Evolutionary conservation across 1,139 yeast genomes (phyloP), one percentile per base, ranked within the genome.

Genomic region (Pichia sp.): DNA sequence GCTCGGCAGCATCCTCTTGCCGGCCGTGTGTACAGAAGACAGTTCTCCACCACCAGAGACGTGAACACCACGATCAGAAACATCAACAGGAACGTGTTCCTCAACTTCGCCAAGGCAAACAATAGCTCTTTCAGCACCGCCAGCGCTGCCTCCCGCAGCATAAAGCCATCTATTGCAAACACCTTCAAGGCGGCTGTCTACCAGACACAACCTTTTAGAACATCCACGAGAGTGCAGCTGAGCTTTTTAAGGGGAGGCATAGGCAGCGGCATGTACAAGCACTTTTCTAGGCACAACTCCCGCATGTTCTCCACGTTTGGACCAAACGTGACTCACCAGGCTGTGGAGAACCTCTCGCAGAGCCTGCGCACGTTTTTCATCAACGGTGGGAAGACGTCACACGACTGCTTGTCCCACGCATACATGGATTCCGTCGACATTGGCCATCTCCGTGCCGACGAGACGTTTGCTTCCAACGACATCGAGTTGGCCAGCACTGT

Each of bases 391-490:
- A 55, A 63, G 59, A 53, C 59, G 5, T 34, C 53, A 1, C 16
- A 36, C 5, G 49, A 56, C 44, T 47, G 47, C 22, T 28, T 36
- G 16, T 34, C 42, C 19, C 22, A 44, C 53, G 26, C 50, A 16
- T 55, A 55, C 46, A 49, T 55, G 43, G 49, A 62, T 50, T 48
- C 57, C 60, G 57, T 42, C 31, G 34, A 42, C 23, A 19, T 43
- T 19, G 46, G 46, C 36, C 25, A 4, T 30, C 16, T 43, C 9
- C 23, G 69, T 58, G 31, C 42, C 10, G 30, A n/a, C 71, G 50
- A 65, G 57, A 50, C 66, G 19, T 61, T 71, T 62, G 76, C 74
- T 57, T 67, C 70, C 46, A 60, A 71, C 53, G 73, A 74, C 23
- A 66, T 74, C 49, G 64, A 25, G 16, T 26, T 50, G 30, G 52